Conservation (phyloP, 331 rosid species). For the Malus hybrid region DNA sequence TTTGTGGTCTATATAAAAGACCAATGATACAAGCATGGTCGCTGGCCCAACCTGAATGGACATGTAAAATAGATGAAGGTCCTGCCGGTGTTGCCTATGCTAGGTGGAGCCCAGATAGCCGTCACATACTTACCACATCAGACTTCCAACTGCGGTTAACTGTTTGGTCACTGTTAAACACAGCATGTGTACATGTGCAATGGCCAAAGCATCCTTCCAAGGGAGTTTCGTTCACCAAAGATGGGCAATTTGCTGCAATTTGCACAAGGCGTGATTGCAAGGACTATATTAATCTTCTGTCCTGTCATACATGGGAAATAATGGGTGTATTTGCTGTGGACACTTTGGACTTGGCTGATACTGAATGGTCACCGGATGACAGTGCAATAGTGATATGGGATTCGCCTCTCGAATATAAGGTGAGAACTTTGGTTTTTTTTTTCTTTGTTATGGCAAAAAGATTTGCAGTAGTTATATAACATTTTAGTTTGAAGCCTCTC, state of each 20-base stretch:
- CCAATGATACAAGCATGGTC: slow-evolving; percentile 99
- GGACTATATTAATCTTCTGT: slow-evolving; percentile 75
- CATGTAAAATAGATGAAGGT: slow-evolving; percentile 98
- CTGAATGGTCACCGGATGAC: slow-evolving; percentile 96
- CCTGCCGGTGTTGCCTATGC: slow-evolving; percentile 95
- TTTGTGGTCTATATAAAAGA: slow-evolving; percentile 83
- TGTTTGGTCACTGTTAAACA: slow-evolving; percentile 91
- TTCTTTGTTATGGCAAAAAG: neutral
- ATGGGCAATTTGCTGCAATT: slow-evolving; percentile 90
- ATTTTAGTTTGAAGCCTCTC: slow-evolving; percentile 3
- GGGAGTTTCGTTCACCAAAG: slow-evolving; percentile 88
- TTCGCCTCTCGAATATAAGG: slow-evolving; percentile 94
- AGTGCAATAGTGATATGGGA: slow-evolving; percentile 94
- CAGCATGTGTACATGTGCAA: slow-evolving; percentile 93
- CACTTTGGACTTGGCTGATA: slow-evolving; percentile 86
- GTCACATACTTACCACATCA: slow-evolving; percentile 91
- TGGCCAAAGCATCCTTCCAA: slow-evolving; percentile 90
- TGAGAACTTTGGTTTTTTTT: slow-evolving; percentile 13
- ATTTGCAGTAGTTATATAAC: neutral
- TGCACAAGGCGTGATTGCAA: slow-evolving; percentile 95
- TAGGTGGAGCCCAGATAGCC: slow-evolving; percentile 99
- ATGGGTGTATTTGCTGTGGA: slow-evolving; percentile 93
- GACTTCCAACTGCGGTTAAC: slow-evolving; percentile 90
- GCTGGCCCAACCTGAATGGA: slow-evolving; percentile 93
- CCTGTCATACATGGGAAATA: slow-evolving; percentile 93